A percentile compares a stretch with the other conserved stretches of the same genome.
phyloP scores from a whole-genome alignment of 169 alveolate genomes.

The Plasmodium fragile region DNA sequence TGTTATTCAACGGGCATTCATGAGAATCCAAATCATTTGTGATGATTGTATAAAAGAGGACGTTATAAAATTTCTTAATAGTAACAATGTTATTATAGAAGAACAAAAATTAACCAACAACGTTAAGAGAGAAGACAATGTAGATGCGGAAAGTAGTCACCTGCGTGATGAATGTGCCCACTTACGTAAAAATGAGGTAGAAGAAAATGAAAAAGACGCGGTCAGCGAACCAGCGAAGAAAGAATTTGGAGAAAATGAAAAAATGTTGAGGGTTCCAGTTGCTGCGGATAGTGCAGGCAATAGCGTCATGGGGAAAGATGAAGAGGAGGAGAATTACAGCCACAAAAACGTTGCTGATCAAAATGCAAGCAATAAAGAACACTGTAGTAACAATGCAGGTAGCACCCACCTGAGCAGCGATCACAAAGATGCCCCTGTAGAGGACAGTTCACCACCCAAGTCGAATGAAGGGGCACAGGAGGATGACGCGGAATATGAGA shows the following conservation, averaged over 20 bases:
- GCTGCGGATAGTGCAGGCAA: neutral
- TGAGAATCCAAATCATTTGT: constrained; percentile 84
- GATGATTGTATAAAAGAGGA: constrained; percentile 53
- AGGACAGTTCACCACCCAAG: neutral
- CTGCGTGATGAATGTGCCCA: neutral
- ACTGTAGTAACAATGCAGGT: neutral
- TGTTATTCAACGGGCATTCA: constrained; percentile 87
- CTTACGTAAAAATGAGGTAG: neutral
- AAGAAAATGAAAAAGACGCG: neutral
- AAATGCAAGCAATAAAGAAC: neutral
- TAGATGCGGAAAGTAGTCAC: constrained; percentile 1
- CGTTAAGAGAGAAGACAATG: constrained; percentile 30
- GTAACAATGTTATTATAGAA: constrained; percentile 77
- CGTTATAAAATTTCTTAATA: constrained; percentile 77
- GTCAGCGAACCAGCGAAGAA: neutral
- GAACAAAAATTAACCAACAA: constrained; percentile 60
- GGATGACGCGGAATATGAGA: neutral
- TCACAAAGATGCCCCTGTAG: neutral
- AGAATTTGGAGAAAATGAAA: neutral
- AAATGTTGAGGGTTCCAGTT: neutral
- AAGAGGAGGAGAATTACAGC: neutral
- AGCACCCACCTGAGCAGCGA: neutral
- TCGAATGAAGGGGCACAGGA: neutral
- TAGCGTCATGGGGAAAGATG: neutral
- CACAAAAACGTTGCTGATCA: neutral